Base-by-base conservation (phyloP, 208 protist genomes). In the Trypanosoma mega region DNA sequence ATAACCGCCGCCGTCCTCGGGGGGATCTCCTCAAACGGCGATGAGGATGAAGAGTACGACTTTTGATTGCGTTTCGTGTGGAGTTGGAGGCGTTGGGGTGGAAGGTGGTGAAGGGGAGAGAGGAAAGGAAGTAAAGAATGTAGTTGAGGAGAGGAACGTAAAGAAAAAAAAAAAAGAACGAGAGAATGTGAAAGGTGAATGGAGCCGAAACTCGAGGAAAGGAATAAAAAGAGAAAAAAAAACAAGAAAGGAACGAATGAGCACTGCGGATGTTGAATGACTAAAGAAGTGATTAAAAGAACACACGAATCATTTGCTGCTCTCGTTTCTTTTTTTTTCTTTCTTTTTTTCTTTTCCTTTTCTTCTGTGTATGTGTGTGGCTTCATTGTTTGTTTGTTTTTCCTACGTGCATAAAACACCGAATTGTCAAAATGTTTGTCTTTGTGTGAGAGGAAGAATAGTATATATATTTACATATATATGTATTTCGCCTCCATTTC, bases 1-100 rank as follows among this genome's bases (percentile, higher is more conserved):
- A 0, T 14, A 2, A 67, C 57, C 31, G 48, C 39, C 14, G 52
- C 12, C 16, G 27, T 58, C 0, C 24, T 70, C 2, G 11, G 11
- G 23, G 46, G 7, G 23, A 21, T 8, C 18, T 45, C 20, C 1
- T 18, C 33, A 0, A 14, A 16, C 5, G 33, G 36, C 3, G 39
- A 20, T 8, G 55, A 44, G 8, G 47, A 59, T 18, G 33, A 56
- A 2, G 64, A 52, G 24, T 62, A 63, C 43, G 51, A 74, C 36
- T 54, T 62, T 47, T 64, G 27, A 54, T 18, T 9, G 3, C 1
- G 20, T 21, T 37, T 3, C 34, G 16, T 31, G 52, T 30, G 49
- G 23, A 48, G 12, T 52, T 14, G 16, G 23, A 52, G 7, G 23
- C 5, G 16, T 52, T 4, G 26, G 23, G 9, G 20, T 48, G 9